Evolutionary conservation across 768 basidiomycete genomes (phyloP).

Genomic region (Russula virescens): DNA sequence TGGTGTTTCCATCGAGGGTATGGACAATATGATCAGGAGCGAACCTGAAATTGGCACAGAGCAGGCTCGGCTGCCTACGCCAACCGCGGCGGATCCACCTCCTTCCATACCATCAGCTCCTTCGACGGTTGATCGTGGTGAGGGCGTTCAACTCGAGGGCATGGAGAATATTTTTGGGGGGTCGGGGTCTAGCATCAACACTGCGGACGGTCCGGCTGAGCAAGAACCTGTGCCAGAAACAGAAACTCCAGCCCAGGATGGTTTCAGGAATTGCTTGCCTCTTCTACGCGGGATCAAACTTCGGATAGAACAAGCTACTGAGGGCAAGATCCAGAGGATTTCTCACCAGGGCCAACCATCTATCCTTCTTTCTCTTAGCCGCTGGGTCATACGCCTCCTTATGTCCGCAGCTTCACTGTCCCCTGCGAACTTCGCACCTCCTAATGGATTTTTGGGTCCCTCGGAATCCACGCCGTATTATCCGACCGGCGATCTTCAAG

Average conservation of each 20-base stretch:
- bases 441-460: conserved; percentile 5
- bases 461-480: not conserved
- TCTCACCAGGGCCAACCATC: not conserved
- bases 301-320: not conserved
- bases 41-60: not conserved
- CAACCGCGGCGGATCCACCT: no score
- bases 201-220: not conserved
- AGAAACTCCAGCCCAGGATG: not conserved
- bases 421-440: conserved; percentile 4
- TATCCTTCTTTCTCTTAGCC: not conserved
- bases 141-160: not conserved
- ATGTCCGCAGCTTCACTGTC: conserved; percentile 12
- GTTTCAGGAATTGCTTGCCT: not conserved
- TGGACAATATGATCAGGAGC: not conserved
- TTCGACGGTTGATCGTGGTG: not conserved
- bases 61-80: no score
- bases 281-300: conserved; percentile 8
- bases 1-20: not conserved
- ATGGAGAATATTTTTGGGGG: not conserved
- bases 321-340: not conserved
- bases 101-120: not conserved
- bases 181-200: no score
- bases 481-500: conserved; percentile 6
- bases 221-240: not conserved
- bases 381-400: conserved; percentile 7